phyloP scores from a whole-genome alignment of 257 asterid genomes.

The Sherardia arvensis region DNA sequence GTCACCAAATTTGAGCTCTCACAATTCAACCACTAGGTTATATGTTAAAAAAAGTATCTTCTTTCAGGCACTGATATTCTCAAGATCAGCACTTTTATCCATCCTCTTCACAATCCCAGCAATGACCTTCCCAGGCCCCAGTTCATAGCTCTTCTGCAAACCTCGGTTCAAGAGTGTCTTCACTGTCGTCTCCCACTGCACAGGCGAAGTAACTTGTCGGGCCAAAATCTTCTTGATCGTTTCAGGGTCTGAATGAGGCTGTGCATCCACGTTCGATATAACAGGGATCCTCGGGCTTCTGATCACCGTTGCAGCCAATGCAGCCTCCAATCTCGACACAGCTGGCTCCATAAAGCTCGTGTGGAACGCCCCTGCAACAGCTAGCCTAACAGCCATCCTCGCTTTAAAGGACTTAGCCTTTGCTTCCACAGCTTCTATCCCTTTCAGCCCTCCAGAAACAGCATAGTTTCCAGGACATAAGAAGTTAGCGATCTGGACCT shows the following conservation, averaged over 20 bases:
- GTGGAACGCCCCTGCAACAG: constrained; percentile 98
- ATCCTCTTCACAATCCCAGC: constrained; percentile 87
- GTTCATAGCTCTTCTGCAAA: constrained; percentile 46
- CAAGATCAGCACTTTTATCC: constrained; percentile 70
- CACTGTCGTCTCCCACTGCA: constrained; percentile 48
- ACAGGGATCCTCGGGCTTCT: constrained; percentile 80
- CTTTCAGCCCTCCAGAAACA: constrained; percentile 96
- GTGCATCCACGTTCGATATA: constrained; percentile 89
- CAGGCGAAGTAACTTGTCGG: constrained; percentile 64
- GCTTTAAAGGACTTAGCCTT: constrained; percentile 96
- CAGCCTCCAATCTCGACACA: constrained; percentile 78
- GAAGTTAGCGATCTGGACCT: constrained; percentile 95
- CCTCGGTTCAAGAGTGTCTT: constrained; percentile 30
- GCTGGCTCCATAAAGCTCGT: constrained; percentile 96
- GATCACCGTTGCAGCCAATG: constrained; percentile 67
- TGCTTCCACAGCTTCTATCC: constrained; percentile 95
- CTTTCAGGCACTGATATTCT: constrained; percentile 54
- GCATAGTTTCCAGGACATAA: constrained; percentile 96
- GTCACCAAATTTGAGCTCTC: constrained; percentile 1
- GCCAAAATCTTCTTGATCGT: constrained; percentile 71
- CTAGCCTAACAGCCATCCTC: constrained; percentile 89
- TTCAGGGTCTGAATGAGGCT: constrained; percentile 56
- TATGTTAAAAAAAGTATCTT: neutral
- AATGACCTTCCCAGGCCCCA: constrained; percentile 95
- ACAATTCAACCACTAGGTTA: neutral